These are phyloP conservation scores for Cucurbita maxima DNA, from an alignment of 306 rosid species.

Conservation along the genomic window DNA sequence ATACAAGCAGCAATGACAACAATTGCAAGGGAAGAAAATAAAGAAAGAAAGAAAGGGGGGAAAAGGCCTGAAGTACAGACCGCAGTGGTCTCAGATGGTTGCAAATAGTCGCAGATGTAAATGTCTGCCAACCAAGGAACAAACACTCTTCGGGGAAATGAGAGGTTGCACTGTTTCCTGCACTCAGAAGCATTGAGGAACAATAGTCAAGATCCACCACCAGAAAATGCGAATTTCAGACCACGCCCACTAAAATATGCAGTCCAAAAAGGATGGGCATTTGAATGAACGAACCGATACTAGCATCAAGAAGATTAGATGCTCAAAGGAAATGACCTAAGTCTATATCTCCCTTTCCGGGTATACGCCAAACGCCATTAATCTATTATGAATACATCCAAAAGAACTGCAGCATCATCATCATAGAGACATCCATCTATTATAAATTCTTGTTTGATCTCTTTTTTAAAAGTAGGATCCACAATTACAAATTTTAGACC, in stretches of 20 bases:
- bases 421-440: background rate
- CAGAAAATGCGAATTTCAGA: background rate
- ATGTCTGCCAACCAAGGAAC: no score
- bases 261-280: background rate
- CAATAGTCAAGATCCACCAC: background rate
- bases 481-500: background rate
- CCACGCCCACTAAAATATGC: background rate
- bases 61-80: constrained; percentile 21
- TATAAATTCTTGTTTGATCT: background rate
- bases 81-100: constrained; percentile 71
- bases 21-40: background rate
- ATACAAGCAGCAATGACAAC: background rate
- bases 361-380: background rate
- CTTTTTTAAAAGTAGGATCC: background rate
- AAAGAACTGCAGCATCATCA: background rate
- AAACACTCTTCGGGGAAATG: constrained; percentile 42
- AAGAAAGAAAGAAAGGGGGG: background rate
- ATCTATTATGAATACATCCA: background rate
- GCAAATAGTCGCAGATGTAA: constrained; percentile 51
- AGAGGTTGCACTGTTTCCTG: constrained; percentile 59
- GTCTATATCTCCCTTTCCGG: background rate
- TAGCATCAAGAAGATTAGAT: background rate
- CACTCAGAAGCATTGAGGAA: background rate
- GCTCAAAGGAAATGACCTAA: background rate
- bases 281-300: background rate